Evolutionary conservation across 345 rosid genomes (phyloP), one percentile per base, ranked within the genome.

Genomic region (Dipteronia dyeriana): DNA sequence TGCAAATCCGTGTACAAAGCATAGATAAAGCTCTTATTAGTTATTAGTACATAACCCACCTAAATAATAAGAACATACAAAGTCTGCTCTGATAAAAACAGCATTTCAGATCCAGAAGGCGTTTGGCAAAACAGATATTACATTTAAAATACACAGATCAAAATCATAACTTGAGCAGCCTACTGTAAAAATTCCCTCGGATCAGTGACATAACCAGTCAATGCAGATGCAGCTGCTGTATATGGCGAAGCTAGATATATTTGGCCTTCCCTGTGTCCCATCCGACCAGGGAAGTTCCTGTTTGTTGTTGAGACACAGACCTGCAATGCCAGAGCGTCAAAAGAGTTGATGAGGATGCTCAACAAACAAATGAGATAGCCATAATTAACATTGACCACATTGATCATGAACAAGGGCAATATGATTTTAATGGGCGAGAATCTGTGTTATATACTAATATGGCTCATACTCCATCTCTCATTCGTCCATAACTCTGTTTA

Each of bases 201-300:
- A 83, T 94, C 99, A n/a, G 95, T 90, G 69, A 96, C 98, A 77
- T 78, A 84, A 53, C 99, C 99, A 0, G 97, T 96, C 85, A 96
- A 81, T 57, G 98, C 99, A 16, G 99, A 94, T 16, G 99, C 98
- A 17, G 99, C 99, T 4, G 99, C 98, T 0, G 98, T 96, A 80
- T 83, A 94, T 0, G 98, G 98, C 13, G 99, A 96, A 29, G 97
- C 99, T 25, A 94, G 90, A 84, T 96, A 94, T 59, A 96, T 91
- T 85, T 94, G 94, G 26, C 99, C 99, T 91, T 96, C 99, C 85
- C 80, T 96, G 90, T 96, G 98, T 43, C 99, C 99, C 99, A 96
- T 96, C 71, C 98, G 86, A 14, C 99, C 99, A 0, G 99, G 99
- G 90, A 96, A 96, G 87, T 96, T 96, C 87, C 99, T 86, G 81